Conservation (phyloP, 1,139 yeast genomes). For the Yamadazyma diospyri region DNA sequence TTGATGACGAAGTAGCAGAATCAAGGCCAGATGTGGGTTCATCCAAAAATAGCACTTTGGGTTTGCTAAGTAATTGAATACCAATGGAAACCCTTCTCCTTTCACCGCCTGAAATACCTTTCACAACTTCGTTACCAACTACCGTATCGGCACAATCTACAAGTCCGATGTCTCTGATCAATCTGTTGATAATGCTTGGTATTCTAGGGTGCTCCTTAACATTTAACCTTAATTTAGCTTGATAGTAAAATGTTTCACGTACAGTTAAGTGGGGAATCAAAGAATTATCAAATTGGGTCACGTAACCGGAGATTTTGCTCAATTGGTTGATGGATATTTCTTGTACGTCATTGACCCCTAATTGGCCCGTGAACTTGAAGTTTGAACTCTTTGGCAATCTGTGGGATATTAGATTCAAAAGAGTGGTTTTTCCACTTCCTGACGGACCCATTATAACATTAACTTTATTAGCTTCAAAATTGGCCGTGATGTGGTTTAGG, state of each 20-base stretch:
- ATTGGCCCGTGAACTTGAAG: conserved; percentile 22
- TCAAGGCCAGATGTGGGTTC: conserved; percentile 92
- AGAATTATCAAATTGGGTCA: conserved; percentile 76
- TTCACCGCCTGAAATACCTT: conserved; percentile 87
- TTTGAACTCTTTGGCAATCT: conserved; percentile 43
- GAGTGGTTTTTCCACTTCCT: conserved; percentile 80
- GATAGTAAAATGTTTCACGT: conserved; percentile 67
- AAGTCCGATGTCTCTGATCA: conserved; percentile 67
- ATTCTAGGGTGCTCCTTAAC: conserved; percentile 28
- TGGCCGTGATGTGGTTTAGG: conserved; percentile 51
- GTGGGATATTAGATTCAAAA: conserved; percentile 64
- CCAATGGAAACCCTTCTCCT: conserved; percentile 82
- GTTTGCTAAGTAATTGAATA: conserved; percentile 67
- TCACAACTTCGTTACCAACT: conserved; percentile 67
- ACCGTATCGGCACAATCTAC: conserved; percentile 74
- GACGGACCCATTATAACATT: conserved; percentile 90
- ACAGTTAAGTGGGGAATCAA: conserved; percentile 70
- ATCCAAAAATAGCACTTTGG: conserved; percentile 69
- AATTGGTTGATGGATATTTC: conserved; percentile 43
- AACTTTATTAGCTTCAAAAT: conserved; percentile 57
- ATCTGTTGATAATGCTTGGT: conserved; percentile 41
- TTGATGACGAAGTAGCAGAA: conserved; percentile 69
- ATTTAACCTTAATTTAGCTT: conserved; percentile 64
- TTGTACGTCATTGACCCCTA: conserved; percentile 19
- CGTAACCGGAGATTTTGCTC: conserved; percentile 59